Evolutionary conservation across 78 protist species (phyloP).

Genomic region (Dictyostelium citrinum): DNA sequence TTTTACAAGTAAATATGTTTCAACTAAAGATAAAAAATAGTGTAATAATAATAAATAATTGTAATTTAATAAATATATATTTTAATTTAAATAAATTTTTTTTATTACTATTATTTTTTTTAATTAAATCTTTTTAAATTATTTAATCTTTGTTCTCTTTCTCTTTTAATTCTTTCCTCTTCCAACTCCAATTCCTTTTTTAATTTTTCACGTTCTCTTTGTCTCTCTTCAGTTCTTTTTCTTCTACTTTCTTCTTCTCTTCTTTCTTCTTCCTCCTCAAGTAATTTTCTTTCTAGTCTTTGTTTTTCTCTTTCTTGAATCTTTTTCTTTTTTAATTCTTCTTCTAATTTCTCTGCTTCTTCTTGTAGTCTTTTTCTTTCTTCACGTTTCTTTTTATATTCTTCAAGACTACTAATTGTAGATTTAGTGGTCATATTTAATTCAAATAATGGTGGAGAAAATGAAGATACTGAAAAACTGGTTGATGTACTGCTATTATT

Average conservation of each 20-base stretch:
- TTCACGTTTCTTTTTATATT: neutral
- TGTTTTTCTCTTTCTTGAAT: conserved; percentile 8
- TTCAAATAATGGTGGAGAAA: conserved; percentile 11
- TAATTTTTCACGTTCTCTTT: neutral
- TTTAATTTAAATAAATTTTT: neutral
- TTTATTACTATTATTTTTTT: neutral
- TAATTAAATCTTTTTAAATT: neutral
- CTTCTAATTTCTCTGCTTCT: neutral
- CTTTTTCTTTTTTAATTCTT: neutral
- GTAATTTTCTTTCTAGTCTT: neutral
- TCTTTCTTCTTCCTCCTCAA: conserved; percentile 9
- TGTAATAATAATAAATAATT: too few relatives aligned
- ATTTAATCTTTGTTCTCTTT: conserved; percentile 34
- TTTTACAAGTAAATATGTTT: too few relatives aligned
- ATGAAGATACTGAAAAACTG: neutral
- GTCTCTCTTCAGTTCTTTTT: neutral
- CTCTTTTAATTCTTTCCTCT: conserved; percentile 34
- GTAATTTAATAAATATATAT: too few relatives aligned
- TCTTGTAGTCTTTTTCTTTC: neutral
- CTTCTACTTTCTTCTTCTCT: neutral
- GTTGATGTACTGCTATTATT: neutral
- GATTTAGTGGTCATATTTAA: neutral
- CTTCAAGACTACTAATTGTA: neutral
- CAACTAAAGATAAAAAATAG: too few relatives aligned
- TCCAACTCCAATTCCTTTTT: conserved; percentile 41